A percentile compares a stretch with the other conserved stretches of the same genome.
Evolutionary conservation across 2,329 filamentous ascomycete species (phyloP).

Genomic region (Alternaria metachromatica): DNA sequence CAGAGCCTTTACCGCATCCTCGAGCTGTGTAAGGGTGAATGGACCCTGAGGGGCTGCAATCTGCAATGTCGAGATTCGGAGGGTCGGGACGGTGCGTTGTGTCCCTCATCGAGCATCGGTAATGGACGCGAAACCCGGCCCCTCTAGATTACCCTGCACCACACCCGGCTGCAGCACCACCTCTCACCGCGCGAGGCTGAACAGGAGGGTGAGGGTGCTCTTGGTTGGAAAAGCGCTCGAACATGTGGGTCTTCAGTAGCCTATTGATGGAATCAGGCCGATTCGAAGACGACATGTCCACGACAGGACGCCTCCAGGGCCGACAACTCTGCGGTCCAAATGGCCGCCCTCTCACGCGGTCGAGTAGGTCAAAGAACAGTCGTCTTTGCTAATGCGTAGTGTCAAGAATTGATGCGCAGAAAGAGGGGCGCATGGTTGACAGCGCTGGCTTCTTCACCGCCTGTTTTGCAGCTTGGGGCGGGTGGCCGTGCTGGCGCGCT

Average conservation of each 20-base stretch:
- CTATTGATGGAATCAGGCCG: slow-evolving; percentile 35
- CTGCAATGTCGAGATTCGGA: slow-evolving; percentile 9
- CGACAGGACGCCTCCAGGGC: slow-evolving; percentile 5
- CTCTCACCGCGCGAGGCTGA: slow-evolving; percentile 34
- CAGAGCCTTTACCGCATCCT: neutral
- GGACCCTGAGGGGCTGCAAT: slow-evolving; percentile 5
- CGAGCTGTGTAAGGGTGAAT: slow-evolving; percentile 3
- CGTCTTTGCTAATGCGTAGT: slow-evolving; percentile 7
- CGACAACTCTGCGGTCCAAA: neutral
- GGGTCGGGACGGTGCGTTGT: slow-evolving; percentile 9
- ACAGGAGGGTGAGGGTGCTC: slow-evolving; percentile 25
- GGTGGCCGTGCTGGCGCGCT: slow-evolving; percentile 34
- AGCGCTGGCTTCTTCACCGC: slow-evolving; percentile 34
- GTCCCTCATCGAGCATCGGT: slow-evolving; percentile 4
- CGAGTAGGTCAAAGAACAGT: neutral
- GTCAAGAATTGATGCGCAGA: slow-evolving; percentile 15
- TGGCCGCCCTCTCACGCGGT: neutral
- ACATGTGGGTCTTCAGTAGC: slow-evolving; percentile 26
- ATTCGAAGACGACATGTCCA: slow-evolving; percentile 31
- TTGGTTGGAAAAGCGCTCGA: slow-evolving; percentile 29
- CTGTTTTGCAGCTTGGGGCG: slow-evolving; percentile 31
- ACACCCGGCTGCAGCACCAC: slow-evolving; percentile 17
- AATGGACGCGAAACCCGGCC: slow-evolving; percentile 14
- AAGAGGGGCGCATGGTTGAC: slow-evolving; percentile 26
- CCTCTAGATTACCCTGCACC: slow-evolving; percentile 18